Conservation (phyloP, 1,284 basidiomycete genomes). For the Apiotrichum porosum region DNA sequence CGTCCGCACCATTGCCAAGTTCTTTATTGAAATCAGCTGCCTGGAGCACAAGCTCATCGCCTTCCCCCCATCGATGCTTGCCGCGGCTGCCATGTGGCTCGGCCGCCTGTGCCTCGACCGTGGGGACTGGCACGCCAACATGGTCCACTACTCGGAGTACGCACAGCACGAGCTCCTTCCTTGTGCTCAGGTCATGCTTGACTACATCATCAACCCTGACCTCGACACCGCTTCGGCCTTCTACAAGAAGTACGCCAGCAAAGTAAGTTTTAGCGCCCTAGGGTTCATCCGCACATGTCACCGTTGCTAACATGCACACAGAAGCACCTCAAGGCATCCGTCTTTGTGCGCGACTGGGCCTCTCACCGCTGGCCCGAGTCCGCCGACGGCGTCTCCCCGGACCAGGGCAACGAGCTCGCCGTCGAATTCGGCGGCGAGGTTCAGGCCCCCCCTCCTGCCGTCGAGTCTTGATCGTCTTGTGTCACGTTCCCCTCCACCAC, state of each 20-base stretch:
- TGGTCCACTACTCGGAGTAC: constrained; percentile 90
- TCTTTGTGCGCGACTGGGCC: constrained; percentile 53
- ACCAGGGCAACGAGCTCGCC: constrained; percentile 24
- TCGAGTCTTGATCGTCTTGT: not conserved
- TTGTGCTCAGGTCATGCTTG: constrained; percentile 87
- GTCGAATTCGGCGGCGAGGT: constrained; percentile 11
- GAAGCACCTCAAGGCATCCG: constrained; percentile 76
- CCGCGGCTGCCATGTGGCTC: constrained; percentile 88
- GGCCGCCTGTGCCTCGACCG: constrained; percentile 76
- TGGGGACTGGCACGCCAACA: constrained; percentile 83
- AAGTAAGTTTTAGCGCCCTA: no score
- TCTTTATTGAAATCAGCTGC: constrained; percentile 82
- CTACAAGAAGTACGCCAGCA: constrained; percentile 58
- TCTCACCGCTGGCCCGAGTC: constrained; percentile 34
- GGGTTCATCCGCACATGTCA: no score
- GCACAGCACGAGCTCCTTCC: constrained; percentile 76
- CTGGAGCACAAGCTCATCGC: constrained; percentile 81
- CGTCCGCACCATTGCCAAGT: constrained; percentile 86
- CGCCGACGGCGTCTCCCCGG: constrained; percentile 13
- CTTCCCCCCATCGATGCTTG: constrained; percentile 76
- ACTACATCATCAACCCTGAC: constrained; percentile 72
- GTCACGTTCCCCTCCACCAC: not conserved
- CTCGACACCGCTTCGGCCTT: constrained; percentile 65
- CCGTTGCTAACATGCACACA: constrained; percentile 38
- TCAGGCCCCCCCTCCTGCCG: constrained; percentile 6